Conservation (phyloP, 1,284 basidiomycete species). For the Tilletia walkeri region DNA sequence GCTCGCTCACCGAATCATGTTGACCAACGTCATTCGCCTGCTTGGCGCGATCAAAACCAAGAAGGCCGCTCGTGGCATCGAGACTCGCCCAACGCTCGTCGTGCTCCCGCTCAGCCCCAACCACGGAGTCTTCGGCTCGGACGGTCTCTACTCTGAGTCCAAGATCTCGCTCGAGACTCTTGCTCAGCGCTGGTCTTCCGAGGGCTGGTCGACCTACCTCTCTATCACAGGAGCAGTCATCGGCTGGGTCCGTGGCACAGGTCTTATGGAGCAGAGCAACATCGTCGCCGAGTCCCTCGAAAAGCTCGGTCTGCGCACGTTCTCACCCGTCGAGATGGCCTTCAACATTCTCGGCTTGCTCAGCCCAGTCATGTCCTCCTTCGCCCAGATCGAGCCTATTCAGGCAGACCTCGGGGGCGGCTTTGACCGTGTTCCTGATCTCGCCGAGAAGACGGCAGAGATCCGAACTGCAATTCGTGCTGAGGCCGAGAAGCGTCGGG, state of each 20-base stretch:
- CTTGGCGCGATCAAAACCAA: slow-evolving; percentile 95
- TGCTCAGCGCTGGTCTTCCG: slow-evolving; percentile 98
- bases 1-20: slow-evolving; percentile 84
- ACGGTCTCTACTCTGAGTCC: slow-evolving; percentile 95
- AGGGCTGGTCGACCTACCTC: slow-evolving; percentile 89
- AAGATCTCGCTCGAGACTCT: slow-evolving; percentile 97
- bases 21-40: slow-evolving; percentile 82
- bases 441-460: slow-evolving; percentile 45
- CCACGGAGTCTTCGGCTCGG: slow-evolving; percentile 95
- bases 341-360: slow-evolving; percentile 97
- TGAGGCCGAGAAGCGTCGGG: slow-evolving; percentile 86
- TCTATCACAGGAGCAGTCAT: slow-evolving; percentile 97
- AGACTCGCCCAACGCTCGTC: slow-evolving; percentile 96
- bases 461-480: slow-evolving; percentile 74
- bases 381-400: slow-evolving; percentile 98
- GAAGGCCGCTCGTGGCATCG: slow-evolving; percentile 92
- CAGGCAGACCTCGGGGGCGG: slow-evolving; percentile 85
- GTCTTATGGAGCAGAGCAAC: slow-evolving; percentile 92
- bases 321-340: slow-evolving; percentile 99
- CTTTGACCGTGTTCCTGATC: slow-evolving; percentile 59
- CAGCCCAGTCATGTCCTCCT: slow-evolving; percentile 98
- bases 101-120: slow-evolving; percentile 96
- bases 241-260: slow-evolving; percentile 82
- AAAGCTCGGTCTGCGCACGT: slow-evolving; percentile 88
- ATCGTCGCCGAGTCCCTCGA: slow-evolving; percentile 92